phyloP scores from a whole-genome alignment of 441 rosid species.

The Brassica hybrid region DNA sequence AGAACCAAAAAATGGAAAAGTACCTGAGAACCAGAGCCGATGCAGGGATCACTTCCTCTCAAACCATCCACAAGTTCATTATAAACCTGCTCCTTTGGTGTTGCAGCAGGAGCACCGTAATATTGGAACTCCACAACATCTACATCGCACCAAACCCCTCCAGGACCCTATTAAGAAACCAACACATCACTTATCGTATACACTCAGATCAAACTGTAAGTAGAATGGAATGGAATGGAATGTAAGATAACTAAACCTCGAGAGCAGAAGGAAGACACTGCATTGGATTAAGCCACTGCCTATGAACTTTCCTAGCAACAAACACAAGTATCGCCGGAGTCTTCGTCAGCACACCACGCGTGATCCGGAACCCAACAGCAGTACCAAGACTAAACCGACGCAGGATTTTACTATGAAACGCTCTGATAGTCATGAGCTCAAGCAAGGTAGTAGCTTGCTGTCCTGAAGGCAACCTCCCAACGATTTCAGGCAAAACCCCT shows the following conservation, averaged over 20 bases:
- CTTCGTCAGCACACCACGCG: conserved; percentile 71
- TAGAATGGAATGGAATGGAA: too few species aligned
- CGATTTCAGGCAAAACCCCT: conserved; percentile 89
- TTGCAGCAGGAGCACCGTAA: conserved; percentile 92
- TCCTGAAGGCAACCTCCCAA: conserved; percentile 85
- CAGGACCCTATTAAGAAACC: conserved; percentile 73
- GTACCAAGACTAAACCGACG: conserved; percentile 93
- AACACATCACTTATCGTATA: too few species aligned
- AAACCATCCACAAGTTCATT: conserved; percentile 91
- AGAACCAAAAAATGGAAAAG: not conserved
- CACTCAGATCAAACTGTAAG: too few species aligned
- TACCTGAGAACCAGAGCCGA: conserved; percentile 99
- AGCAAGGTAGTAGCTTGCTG: conserved; percentile 93
- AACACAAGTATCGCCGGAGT: conserved; percentile 97
- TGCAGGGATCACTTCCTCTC: conserved; percentile 93
- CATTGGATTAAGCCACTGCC: conserved; percentile 84
- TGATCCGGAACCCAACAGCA: conserved; percentile 92
- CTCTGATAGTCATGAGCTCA: conserved; percentile 95
- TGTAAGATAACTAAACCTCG: conserved; percentile 57
- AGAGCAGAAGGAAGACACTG: conserved; percentile 89
- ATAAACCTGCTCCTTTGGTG: conserved; percentile 90
- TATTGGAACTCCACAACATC: conserved; percentile 97
- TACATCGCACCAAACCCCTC: conserved; percentile 98
- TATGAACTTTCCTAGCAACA: conserved; percentile 90
- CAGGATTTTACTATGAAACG: conserved; percentile 89